Evolutionary conservation across 306 rosid species (phyloP), one percentile per base, ranked within the genome.

Genomic region (Castanea mollissima): DNA sequence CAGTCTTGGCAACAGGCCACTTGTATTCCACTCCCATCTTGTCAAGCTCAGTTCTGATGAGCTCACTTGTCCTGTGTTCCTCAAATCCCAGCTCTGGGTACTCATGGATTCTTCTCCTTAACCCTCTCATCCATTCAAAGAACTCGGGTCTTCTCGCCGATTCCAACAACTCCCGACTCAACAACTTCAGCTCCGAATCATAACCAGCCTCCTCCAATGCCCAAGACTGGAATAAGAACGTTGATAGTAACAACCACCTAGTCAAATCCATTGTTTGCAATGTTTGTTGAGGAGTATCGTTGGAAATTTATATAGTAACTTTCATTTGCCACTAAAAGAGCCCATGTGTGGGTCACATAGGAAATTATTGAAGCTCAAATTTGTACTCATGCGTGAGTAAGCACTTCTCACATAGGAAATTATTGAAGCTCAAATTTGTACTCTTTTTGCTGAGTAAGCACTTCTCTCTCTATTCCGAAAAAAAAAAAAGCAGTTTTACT

Each of bases 31-130:
- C 70, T 9, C 84, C 86, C 1, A 87, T 76, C 63, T 74, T 64
- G 83, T 84, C 90, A 35, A 87, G 88, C 81, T 87, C 88, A 13
- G 77, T 19, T 79, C 88, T 84, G 19, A 87, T 72, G 80, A 87
- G 84, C 25, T 79, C 60, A 84, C 84, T 87, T 34, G 88, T 87
- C 59, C 55, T 59, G 74, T 55, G 64, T 72, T 87, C 90, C 71
- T 87, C 68, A 73, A 83, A 87, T 4, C 82, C 86, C 70, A 79
- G 55, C 69, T 87, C 88, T 51, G 90, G 90, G 69, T 76, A 52
- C 74, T 87, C 76, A 38, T 87, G 90, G 75, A 84, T 87, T 60
- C 79, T 69, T 68, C 90, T 84, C 55, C 90, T 84, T 29, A 84
- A 64, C 56, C 82, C 86, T 69, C 52, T 81, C 85, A 81, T 76